These are phyloP conservation scores for Chlorella vulgaris DNA, from an alignment of 139 green algal species.

Conservation along the genomic window DNA sequence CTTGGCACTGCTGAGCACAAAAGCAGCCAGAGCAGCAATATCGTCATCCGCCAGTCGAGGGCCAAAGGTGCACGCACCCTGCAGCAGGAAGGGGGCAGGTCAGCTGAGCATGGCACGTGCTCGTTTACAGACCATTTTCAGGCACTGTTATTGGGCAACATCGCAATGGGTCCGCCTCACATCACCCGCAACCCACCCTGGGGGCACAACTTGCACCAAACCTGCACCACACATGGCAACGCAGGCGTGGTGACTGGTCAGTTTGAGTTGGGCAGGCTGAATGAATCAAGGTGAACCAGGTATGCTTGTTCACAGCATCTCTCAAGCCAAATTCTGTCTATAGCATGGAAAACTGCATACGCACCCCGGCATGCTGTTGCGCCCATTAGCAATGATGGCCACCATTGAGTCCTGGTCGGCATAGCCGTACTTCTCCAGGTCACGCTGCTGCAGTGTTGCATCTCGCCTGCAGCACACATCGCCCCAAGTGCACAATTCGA, in stretches of 20 bases:
- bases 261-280: too few relatives aligned
- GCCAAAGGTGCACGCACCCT: slow-evolving; percentile 76
- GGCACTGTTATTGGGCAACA: too few relatives aligned
- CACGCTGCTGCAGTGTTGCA: slow-evolving; percentile 62
- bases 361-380: slow-evolving; percentile 75
- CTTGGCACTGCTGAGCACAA: slow-evolving; percentile 63
- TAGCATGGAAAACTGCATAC: too few relatives aligned
- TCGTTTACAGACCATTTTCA: too few relatives aligned
- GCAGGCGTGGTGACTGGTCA: background rate
- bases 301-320: background rate
- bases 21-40: slow-evolving; percentile 61
- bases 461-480: slow-evolving; percentile 41
- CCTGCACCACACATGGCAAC: background rate
- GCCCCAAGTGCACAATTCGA: too few relatives aligned
- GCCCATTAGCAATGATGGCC: slow-evolving; percentile 75
- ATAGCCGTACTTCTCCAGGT: slow-evolving; percentile 58
- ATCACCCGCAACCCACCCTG: too few relatives aligned
- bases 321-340: too few relatives aligned
- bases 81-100: background rate
- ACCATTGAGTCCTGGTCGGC: slow-evolving; percentile 55
- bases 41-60: slow-evolving; percentile 71
- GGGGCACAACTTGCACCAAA: slow-evolving; percentile 78
- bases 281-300: too few relatives aligned
- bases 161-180: too few relatives aligned
- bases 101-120: background rate